Evolutionary conservation across 2,329 filamentous ascomycete genomes (phyloP), one percentile per base, ranked within the genome.

Genomic region (Venturia aucupariae): DNA sequence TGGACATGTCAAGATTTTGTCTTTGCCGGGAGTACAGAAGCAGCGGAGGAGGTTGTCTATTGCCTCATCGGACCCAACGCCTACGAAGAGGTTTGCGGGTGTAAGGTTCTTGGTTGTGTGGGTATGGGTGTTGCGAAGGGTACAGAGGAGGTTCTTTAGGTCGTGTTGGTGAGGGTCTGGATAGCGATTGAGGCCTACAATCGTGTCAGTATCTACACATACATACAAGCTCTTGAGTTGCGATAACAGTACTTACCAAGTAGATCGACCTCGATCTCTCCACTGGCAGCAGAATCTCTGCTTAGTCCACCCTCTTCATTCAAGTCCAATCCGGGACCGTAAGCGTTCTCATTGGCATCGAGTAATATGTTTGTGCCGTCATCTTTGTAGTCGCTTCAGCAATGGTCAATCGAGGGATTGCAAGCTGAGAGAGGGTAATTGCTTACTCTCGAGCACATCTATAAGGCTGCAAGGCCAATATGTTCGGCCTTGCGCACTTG

Each of bases 271-370:
- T 86, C 79, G 24, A 87, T 80, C 68, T 77, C 71, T 41, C 74
- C 70, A 65, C 77, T 76, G 67, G 77, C 77, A 51, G 35, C 13
- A 17, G 38, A 46, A 68, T 68, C 32, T 70, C 72, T 2, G 62
- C 80, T 74, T 13, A 83, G 76, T 61, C 80, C 79, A 13, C 80
- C 78, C 48, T 82, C 72, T 1, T 73, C 70, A 38, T 76, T 76
- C 60, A 87, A 70, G 2, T 81, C 78, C 60, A 97, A 79, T 1
- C 90, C 88, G 0, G 94, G 93, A 0, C 94, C 94, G 72, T 89
- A 97, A 66, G 94, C 92, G 73, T 99, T 99, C 79, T 99, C 94
- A 72, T 99, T 99, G 70, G 94, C 94, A 75, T 99, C 94, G 69
- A 99, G 89, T 62, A 99, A 87, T 71, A 97, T 86, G 73, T 97